A percentile compares a stretch with the other conserved stretches of the same genome.
Conservation (phyloP, 163 green algal genomes). For the Scenedesmus sp. region DNA sequence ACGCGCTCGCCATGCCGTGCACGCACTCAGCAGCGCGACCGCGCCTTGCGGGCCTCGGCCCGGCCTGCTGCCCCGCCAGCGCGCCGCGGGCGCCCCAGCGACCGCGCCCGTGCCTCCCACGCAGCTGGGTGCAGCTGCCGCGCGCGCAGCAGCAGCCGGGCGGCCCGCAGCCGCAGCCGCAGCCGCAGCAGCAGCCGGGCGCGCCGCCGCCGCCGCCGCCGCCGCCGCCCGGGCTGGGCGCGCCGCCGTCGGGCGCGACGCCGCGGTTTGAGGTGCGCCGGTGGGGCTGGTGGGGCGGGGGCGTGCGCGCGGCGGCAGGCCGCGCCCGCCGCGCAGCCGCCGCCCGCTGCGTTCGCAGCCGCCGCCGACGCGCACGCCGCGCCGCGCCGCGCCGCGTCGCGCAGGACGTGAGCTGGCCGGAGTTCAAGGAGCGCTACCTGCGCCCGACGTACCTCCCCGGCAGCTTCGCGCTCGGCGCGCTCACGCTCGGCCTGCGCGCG, state of each 20-base stretch:
- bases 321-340: no score
- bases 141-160: background rate
- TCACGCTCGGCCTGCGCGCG: conserved; percentile 42
- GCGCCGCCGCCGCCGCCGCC: background rate
- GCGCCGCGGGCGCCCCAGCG: no score
- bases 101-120: no score
- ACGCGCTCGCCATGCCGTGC: no score
- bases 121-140: no score
- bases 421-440: conserved; percentile 45
- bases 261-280: background rate
- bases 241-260: no score
- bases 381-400: no score
- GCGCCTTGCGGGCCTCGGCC: background rate
- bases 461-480: conserved; percentile 35
- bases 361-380: background rate
- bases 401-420: conserved; percentile 38
- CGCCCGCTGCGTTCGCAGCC: background rate
- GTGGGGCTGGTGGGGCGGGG: no score
- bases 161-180: background rate
- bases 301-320: no score
- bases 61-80: background rate
- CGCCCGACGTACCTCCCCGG: conserved; percentile 44
- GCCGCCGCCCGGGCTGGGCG: background rate
- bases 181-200: background rate
- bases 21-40: background rate